Evolutionary conservation across 495 filamentous ascomycete genomes (phyloP).

Genomic region (Gamarada debralockiae): DNA sequence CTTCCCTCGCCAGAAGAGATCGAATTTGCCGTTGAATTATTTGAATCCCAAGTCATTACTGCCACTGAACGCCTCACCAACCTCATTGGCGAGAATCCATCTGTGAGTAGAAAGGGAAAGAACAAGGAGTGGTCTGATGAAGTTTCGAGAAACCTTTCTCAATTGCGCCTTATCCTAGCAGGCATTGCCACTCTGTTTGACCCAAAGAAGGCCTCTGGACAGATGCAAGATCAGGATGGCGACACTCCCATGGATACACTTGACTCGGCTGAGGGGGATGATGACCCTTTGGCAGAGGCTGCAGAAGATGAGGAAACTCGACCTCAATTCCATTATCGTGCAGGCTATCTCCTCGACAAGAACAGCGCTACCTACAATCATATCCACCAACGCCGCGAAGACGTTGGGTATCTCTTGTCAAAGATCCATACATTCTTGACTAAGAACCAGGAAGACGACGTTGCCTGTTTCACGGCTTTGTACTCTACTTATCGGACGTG

Average conservation of each 20-base stretch:
- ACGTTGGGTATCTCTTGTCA: constrained; percentile 76
- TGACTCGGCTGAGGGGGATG: constrained; percentile 42
- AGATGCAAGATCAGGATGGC: constrained; percentile 32
- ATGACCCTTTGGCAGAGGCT: constrained; percentile 61
- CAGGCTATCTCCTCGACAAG: constrained; percentile 75
- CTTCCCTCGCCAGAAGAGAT: constrained; percentile 74
- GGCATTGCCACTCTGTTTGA: constrained; percentile 89
- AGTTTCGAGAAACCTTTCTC: constrained; percentile 81
- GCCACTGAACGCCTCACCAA: constrained; percentile 56
- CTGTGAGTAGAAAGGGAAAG: constrained; percentile 87
- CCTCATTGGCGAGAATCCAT: constrained; percentile 74
- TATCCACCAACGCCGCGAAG: constrained; percentile 76
- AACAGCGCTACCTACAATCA: constrained; percentile 58
- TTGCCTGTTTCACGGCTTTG: constrained; percentile 86
- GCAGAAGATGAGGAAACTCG: constrained; percentile 80
- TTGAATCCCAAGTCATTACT: constrained; percentile 68
- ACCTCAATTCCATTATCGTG: constrained; percentile 77
- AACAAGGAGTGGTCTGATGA: constrained; percentile 99
- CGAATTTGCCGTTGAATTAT: constrained; percentile 83
- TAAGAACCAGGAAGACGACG: constrained; percentile 88
- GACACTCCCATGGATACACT: constrained; percentile 40
- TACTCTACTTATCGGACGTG: constrained; percentile 93
- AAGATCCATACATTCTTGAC: constrained; percentile 79
- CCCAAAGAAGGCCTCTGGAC: constrained; percentile 59
- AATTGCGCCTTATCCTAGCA: constrained; percentile 79